These are phyloP conservation scores for Agaricus subrufescens DNA, from an alignment of 768 basidiomycete species.

Conservation along the genomic window DNA sequence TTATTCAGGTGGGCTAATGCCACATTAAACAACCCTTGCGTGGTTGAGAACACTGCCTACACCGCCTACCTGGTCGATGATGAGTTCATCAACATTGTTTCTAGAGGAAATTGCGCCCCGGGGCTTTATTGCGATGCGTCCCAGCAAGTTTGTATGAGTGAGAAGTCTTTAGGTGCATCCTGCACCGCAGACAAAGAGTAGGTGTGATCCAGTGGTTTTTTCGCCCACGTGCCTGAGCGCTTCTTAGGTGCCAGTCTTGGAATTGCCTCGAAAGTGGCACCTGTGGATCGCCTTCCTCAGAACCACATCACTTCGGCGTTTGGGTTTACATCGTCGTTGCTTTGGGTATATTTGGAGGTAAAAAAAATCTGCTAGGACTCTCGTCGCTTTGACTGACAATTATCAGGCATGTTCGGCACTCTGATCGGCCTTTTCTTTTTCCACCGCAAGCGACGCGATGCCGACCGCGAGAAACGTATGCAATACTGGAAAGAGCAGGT, in stretches of 20 bases:
- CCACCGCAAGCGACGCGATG: constrained; percentile 67
- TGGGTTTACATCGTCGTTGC: constrained; percentile 75
- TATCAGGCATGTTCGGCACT: constrained; percentile 68
- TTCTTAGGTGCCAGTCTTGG: constrained; percentile 62
- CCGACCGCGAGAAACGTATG: constrained; percentile 76
- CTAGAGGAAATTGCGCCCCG: constrained; percentile 70
- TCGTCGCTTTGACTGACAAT: neutral
- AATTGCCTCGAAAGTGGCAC: constrained; percentile 60
- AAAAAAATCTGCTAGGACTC: constrained; percentile 17
- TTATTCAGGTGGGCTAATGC: constrained; percentile 69
- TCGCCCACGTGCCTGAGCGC: neutral
- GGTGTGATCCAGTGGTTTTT: constrained; percentile 12
- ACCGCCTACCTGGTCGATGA: constrained; percentile 56
- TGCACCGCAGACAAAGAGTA: constrained; percentile 55
- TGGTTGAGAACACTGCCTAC: constrained; percentile 77
- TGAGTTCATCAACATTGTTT: constrained; percentile 76
- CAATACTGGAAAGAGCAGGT: constrained; percentile 93
- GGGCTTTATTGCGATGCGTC: constrained; percentile 75
- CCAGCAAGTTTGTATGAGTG: constrained; percentile 49
- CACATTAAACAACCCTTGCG: constrained; percentile 58
- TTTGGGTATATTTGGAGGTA: constrained; percentile 69
- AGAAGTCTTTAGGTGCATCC: constrained; percentile 49
- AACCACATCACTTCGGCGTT: constrained; percentile 54
- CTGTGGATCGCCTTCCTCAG: constrained; percentile 60
- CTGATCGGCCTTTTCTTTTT: constrained; percentile 64